These are phyloP conservation scores for Fagus crenata DNA, from an alignment of 306 rosid species.

Conservation along the genomic window DNA sequence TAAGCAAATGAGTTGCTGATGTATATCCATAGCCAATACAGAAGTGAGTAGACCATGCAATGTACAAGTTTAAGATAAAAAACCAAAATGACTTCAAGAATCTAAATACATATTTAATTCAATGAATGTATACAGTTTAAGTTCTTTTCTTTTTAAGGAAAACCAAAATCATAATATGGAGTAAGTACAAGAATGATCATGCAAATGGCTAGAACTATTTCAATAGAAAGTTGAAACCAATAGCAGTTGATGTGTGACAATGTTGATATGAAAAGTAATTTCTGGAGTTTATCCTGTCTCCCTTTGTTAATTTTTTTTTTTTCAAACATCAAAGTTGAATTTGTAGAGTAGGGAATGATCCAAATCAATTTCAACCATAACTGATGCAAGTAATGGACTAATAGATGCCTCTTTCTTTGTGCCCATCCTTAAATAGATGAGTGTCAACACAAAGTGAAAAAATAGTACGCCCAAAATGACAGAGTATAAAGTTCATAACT, in stretches of 20 bases:
- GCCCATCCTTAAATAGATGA: not conserved
- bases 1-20: too few relatives aligned
- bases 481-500: constrained; percentile 21
- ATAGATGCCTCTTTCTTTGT: not conserved
- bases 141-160: not conserved
- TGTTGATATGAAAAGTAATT: not conserved
- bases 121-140: not conserved
- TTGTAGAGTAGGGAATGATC: not conserved
- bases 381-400: not conserved
- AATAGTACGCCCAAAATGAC: not conserved
- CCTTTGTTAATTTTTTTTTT: not conserved
- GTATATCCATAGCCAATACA: too few relatives aligned
- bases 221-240: not conserved
- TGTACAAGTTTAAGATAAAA: not conserved
- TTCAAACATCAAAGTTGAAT: constrained; percentile 20
- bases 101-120: not conserved
- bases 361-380: constrained; percentile 9
- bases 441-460: not conserved
- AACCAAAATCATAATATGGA: not conserved
- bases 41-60: too few relatives aligned
- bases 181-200: not conserved
- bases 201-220: not conserved
- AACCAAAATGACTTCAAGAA: not conserved
- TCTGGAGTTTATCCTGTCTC: not conserved
- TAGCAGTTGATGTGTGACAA: not conserved